A percentile compares a stretch with the other conserved stretches of the same genome.
Evolutionary conservation across 352 stramenopile species (phyloP).

Genomic region (Pythium vanterpoolii): DNA sequence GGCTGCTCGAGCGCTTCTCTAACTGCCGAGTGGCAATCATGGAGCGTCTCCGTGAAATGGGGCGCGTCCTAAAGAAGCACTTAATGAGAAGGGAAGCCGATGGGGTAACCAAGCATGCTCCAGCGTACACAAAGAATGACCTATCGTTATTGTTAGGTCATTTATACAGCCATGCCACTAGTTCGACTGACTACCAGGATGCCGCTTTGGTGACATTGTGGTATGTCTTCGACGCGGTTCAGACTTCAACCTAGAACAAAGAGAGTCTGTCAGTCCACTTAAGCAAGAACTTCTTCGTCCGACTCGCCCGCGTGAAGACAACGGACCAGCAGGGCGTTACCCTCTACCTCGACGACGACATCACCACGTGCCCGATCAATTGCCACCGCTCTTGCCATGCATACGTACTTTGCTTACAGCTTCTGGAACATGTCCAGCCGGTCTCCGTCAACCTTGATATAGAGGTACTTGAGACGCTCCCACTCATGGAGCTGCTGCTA

Average conservation of each 20-base stretch:
- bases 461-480: constrained; percentile 3
- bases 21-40: background rate
- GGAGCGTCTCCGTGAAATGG: constrained; percentile 1
- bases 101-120: background rate
- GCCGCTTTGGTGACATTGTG: constrained; percentile 23
- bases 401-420: constrained; percentile 3
- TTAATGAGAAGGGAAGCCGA: background rate
- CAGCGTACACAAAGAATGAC: background rate
- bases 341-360: constrained; percentile 12
- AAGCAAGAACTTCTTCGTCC: constrained; percentile 8
- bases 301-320: constrained; percentile 12
- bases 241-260: constrained; percentile 23
- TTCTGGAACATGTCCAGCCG: constrained; percentile 1
- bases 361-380: constrained; percentile 14
- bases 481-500: background rate
- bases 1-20: constrained; percentile 3
- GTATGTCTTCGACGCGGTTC: constrained; percentile 29
- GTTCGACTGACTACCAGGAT: constrained; percentile 18
- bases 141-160: background rate
- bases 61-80: background rate
- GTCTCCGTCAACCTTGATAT: background rate
- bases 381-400: constrained; percentile 15
- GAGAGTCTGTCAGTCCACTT: constrained; percentile 9
- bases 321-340: constrained; percentile 7
- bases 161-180: constrained; percentile 1